Percentiles rank a stretch among this genome's conserved stretches.
phyloP scores from a whole-genome alignment of 148 eudicot genomes.

The Cornus controversa region DNA sequence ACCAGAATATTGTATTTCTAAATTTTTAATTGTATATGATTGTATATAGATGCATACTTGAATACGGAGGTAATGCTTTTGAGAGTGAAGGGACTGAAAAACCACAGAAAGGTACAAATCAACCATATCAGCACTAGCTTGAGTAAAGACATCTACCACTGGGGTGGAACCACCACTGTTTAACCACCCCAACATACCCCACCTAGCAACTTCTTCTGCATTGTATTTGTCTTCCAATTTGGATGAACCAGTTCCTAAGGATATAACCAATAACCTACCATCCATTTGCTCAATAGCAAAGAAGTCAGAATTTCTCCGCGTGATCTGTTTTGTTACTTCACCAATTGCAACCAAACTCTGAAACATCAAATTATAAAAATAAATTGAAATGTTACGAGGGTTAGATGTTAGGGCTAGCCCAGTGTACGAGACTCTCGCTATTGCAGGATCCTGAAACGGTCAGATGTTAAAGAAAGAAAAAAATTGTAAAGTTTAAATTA shows the following conservation, averaged over 20 bases:
- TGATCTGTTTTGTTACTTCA: conserved; percentile 18
- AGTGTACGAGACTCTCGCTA: too few species aligned
- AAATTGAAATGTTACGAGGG: neutral
- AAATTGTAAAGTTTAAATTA: too few species aligned
- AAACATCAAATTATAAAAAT: neutral
- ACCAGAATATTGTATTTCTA: too few species aligned
- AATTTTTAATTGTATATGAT: too few species aligned
- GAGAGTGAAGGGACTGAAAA: conserved; percentile 14
- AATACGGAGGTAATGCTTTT: conserved; percentile 26
- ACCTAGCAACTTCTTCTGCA: conserved; percentile 22
- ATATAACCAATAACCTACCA: conserved; percentile 22
- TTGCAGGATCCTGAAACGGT: neutral
- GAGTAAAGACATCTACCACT: conserved; percentile 21
- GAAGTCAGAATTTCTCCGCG: conserved; percentile 6
- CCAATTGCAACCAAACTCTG: conserved; percentile 29
- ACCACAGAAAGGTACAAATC: conserved; percentile 19
- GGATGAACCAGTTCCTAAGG: conserved; percentile 24
- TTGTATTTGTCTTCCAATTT: conserved; percentile 18
- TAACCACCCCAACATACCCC: conserved; percentile 29
- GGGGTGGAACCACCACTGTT: conserved; percentile 14
- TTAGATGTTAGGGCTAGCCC: too few species aligned
- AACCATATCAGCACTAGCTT: conserved; percentile 31
- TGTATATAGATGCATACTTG: conserved; percentile 11
- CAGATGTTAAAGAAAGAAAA: neutral
- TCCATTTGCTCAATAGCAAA: conserved; percentile 15